phyloP scores from a whole-genome alignment of 495 filamentous ascomycete species.

The Aspergillus funiculosus region DNA sequence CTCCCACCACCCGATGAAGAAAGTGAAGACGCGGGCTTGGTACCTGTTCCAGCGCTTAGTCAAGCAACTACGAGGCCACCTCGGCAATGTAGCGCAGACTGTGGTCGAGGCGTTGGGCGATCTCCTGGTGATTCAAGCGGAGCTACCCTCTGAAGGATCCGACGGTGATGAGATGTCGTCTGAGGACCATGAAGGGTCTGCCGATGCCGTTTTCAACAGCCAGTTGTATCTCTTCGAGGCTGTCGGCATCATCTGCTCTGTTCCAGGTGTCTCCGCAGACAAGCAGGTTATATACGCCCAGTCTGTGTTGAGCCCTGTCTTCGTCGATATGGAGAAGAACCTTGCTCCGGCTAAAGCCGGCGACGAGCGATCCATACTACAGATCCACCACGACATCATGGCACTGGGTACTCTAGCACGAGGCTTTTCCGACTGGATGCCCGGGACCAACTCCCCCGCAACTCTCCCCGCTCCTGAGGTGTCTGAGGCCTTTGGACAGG shows the following conservation, averaged over 20 bases:
- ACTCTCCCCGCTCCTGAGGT: constrained; percentile 55
- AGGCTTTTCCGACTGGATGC: constrained; percentile 83
- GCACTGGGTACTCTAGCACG: constrained; percentile 84
- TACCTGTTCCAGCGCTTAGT: constrained; percentile 91
- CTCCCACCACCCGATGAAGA: constrained; percentile 77
- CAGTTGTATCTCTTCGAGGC: constrained; percentile 94
- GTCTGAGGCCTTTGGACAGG: constrained; percentile 73
- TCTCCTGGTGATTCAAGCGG: constrained; percentile 82
- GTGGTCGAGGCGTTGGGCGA: constrained; percentile 87
- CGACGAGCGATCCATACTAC: constrained; percentile 72
- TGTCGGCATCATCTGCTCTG: constrained; percentile 82
- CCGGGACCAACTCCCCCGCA: constrained; percentile 52
- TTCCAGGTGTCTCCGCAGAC: constrained; percentile 62
- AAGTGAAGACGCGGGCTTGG: constrained; percentile 87
- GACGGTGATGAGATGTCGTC: constrained; percentile 89
- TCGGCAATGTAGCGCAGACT: constrained; percentile 82
- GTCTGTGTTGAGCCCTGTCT: constrained; percentile 80
- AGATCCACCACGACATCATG: constrained; percentile 96
- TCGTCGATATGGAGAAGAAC: constrained; percentile 74
- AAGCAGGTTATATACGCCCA: constrained; percentile 80
- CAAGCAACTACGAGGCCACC: constrained; percentile 73
- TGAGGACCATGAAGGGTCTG: constrained; percentile 79
- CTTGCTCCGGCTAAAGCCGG: constrained; percentile 67
- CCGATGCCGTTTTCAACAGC: constrained; percentile 80
- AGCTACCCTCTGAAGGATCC: constrained; percentile 66